Percentiles rank a stretch among this genome's conserved stretches.
phyloP scores from a whole-genome alignment of 495 filamentous ascomycete species.

The Jackrogersella multiformis region DNA sequence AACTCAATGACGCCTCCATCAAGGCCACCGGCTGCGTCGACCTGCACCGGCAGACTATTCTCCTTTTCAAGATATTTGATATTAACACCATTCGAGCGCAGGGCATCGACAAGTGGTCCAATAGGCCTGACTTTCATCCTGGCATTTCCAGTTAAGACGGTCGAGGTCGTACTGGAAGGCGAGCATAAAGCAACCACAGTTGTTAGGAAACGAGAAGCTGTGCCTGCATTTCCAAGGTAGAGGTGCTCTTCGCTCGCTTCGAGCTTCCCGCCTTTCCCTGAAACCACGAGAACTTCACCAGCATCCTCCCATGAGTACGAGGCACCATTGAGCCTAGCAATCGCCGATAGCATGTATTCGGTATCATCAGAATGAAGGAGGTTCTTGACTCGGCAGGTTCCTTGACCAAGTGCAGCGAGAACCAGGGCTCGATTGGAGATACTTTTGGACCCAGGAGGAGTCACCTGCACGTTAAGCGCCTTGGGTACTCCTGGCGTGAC shows the following conservation, averaged over 20 bases:
- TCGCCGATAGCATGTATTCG: constrained; percentile 92
- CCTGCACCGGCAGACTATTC: constrained; percentile 82
- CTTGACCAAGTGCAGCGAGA: constrained; percentile 88
- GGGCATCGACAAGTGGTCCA: constrained; percentile 90
- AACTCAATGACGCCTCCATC: constrained; percentile 91
- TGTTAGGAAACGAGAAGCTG: constrained; percentile 93
- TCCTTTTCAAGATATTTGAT: constrained; percentile 85
- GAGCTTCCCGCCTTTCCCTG: constrained; percentile 87
- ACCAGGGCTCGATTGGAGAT: constrained; percentile 96
- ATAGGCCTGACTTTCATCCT: constrained; percentile 98
- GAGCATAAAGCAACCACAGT: constrained; percentile 88
- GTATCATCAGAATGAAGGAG: constrained; percentile 97
- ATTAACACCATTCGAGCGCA: constrained; percentile 81
- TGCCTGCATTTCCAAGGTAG: constrained; percentile 97
- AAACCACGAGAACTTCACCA: constrained; percentile 87
- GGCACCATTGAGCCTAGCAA: constrained; percentile 85
- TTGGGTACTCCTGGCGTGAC: constrained; percentile 74
- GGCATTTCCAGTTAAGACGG: constrained; percentile 89
- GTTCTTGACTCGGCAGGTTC: constrained; percentile 87
- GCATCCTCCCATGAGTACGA: constrained; percentile 94
- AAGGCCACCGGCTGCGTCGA: constrained; percentile 84
- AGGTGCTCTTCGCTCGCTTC: constrained; percentile 77
- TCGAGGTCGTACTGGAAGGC: constrained; percentile 67
- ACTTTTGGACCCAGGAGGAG: constrained; percentile 95
- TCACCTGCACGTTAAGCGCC: constrained; percentile 74